Conservation (phyloP, 176 grass and related monocot genomes). For the Carex myosuroides region DNA sequence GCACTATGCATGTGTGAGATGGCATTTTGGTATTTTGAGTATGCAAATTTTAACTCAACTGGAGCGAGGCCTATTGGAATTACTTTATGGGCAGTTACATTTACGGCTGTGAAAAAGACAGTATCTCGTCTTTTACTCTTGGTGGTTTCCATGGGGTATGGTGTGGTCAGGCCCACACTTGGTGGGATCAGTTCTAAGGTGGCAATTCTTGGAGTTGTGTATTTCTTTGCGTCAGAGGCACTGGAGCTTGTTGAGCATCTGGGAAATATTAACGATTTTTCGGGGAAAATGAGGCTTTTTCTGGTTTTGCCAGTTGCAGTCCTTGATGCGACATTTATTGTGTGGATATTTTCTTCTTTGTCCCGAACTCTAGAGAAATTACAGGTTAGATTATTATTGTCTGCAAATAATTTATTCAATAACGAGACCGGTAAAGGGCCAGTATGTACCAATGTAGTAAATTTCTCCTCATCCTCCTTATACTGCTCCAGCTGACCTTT, state of each 20-base stretch:
- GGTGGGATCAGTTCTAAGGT: constrained; percentile 80
- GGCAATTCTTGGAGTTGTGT: constrained; percentile 62
- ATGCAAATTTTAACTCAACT: constrained; percentile 91
- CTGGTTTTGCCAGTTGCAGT: constrained; percentile 90
- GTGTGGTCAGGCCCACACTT: constrained; percentile 73
- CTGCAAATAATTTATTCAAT: background rate
- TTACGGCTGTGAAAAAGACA: constrained; percentile 96
- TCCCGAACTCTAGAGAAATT: constrained; percentile 96
- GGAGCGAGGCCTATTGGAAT: constrained; percentile 87
- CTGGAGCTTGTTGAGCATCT: constrained; percentile 95
- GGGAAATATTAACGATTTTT: constrained; percentile 95
- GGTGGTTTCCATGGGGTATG: constrained; percentile 94
- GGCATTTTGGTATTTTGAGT: constrained; percentile 98
- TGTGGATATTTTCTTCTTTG: constrained; percentile 99
- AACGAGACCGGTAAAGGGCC: background rate
- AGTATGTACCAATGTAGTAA: background rate
- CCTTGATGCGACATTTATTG: constrained; percentile 96
- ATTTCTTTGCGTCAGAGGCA: constrained; percentile 88
- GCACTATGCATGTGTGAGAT: constrained; percentile 99
- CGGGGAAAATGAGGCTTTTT: constrained; percentile 89
- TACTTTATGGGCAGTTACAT: constrained; percentile 98
- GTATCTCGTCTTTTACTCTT: constrained; percentile 86
- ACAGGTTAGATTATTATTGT: constrained; percentile 47
- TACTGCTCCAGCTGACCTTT: constrained; percentile 16
- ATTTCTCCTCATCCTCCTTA: background rate